These are phyloP conservation scores for Aspergillus indologenus DNA, from an alignment of 495 filamentous ascomycete species.

Conservation along the genomic window DNA sequence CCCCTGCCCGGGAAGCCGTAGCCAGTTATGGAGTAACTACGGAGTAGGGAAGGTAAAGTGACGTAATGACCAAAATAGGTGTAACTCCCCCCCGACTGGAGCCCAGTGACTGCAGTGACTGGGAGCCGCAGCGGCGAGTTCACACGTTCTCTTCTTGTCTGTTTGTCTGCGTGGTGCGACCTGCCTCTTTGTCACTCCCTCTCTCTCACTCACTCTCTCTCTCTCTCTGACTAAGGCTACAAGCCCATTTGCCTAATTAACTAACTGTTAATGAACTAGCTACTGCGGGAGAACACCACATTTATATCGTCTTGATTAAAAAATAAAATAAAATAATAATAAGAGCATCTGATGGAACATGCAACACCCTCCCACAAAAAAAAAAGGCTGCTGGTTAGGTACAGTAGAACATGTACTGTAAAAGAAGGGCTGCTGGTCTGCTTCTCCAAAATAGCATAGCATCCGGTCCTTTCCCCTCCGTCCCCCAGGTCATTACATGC, in stretches of 20 bases:
- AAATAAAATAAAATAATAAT: background rate
- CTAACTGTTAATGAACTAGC: no score
- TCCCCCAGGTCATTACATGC: slow-evolving; percentile 21
- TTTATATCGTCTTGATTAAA: background rate
- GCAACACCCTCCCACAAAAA: no score
- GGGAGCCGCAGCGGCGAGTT: slow-evolving; percentile 10
- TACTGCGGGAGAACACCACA: background rate
- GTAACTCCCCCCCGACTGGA: background rate
- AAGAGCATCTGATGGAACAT: background rate
- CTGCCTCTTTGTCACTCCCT: slow-evolving; percentile 3
- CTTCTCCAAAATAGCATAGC: background rate
- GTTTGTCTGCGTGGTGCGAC: slow-evolving; percentile 4
- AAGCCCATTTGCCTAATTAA: background rate
- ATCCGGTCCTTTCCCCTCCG: background rate
- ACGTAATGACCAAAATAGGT: slow-evolving; percentile 20
- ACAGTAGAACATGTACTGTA: no score
- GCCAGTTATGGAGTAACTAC: background rate
- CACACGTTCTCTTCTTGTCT: no score
- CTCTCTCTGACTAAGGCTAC: slow-evolving; percentile 6
- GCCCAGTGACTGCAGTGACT: slow-evolving; percentile 9
- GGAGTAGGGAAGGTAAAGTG: slow-evolving; percentile 21
- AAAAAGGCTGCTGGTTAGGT: background rate
- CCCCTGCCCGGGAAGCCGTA: slow-evolving; percentile 22
- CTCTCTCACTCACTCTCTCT: background rate
- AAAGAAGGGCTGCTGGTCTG: background rate